Percentiles rank a stretch among this genome's conserved stretches.
These are phyloP conservation scores for Raphanus raphanistrum DNA, from an alignment of 345 rosid species.

Conservation along the genomic window DNA sequence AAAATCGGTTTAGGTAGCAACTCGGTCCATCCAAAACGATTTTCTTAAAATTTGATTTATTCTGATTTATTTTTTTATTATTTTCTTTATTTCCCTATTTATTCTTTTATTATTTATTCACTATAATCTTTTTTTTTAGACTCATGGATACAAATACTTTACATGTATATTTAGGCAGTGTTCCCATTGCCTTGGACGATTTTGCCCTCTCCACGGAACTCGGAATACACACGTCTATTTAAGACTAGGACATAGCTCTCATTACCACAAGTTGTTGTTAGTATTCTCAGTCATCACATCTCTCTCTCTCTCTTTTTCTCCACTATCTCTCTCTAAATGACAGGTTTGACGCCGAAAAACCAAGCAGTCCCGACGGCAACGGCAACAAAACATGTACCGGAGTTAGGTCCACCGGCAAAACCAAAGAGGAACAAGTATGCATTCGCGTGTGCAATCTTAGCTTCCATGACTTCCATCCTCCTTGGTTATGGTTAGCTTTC, in stretches of 20 bases:
- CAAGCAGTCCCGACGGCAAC: conserved; percentile 10
- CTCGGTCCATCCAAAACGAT: no score
- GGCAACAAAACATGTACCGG: conserved; percentile 36
- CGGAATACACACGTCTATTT: conserved; percentile 26
- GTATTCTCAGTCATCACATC: conserved; percentile 29
- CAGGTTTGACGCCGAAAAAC: conserved; percentile 23
- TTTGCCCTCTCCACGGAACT: conserved; percentile 14
- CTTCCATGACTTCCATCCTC: conserved; percentile 65
- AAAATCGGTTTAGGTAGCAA: no score
- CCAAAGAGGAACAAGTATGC: conserved; percentile 68
- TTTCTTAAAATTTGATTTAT: no score
- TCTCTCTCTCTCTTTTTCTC: neutral
- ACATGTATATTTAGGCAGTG: neutral
- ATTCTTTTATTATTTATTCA: neutral
- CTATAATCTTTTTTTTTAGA: neutral
- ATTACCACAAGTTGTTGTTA: conserved; percentile 26
- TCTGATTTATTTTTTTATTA: no score
- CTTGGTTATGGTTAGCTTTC: conserved; percentile 65
- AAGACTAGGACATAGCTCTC: conserved; percentile 29
- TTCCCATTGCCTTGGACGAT: conserved; percentile 29
- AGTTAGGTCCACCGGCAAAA: conserved; percentile 49
- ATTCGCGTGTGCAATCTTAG: conserved; percentile 62
- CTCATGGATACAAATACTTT: conserved; percentile 3
- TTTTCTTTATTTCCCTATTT: no score
- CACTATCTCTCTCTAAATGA: conserved; percentile 11